Percentiles rank a stretch among this genome's conserved stretches.
phyloP scores from a whole-genome alignment of 1,284 basidiomycete species.

The Bondarzewia mesenterica region DNA sequence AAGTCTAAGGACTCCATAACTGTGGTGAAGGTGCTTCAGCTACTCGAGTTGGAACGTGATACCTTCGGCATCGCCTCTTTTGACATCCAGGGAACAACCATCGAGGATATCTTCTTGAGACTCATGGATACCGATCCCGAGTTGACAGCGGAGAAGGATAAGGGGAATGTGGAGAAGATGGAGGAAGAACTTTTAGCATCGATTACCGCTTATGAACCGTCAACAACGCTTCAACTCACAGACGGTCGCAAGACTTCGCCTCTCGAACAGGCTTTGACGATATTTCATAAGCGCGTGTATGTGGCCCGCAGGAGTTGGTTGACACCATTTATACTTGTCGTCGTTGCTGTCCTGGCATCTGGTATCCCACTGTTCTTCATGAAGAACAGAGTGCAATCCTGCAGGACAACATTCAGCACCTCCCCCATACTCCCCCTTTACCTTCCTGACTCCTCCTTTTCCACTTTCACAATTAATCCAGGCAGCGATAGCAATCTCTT shows the following conservation, averaged over 20 bases:
- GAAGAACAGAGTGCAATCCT: conserved; percentile 39
- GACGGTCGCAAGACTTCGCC: conserved; percentile 44
- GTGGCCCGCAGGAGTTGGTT: conserved; percentile 64
- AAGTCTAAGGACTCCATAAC: conserved; percentile 44
- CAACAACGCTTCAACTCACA: conserved; percentile 30
- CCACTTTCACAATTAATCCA: conserved; percentile 12
- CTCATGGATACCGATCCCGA: conserved; percentile 40
- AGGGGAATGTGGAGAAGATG: not conserved
- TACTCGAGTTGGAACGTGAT: conserved; percentile 39
- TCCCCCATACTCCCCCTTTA: conserved; percentile 36
- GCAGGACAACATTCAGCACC: conserved; percentile 29
- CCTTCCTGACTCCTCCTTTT: conserved; percentile 35
- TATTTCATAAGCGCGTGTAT: conserved; percentile 66
- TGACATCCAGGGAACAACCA: conserved; percentile 64
- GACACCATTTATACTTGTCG: conserved; percentile 48
- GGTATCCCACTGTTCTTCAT: conserved; percentile 64
- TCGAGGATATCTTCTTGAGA: conserved; percentile 75
- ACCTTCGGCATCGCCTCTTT: conserved; percentile 40
- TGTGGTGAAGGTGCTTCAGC: conserved; percentile 48
- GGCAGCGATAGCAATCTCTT: conserved; percentile 21
- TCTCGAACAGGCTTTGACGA: conserved; percentile 54
- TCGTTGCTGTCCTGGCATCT: conserved; percentile 56
- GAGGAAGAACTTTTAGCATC: not conserved
- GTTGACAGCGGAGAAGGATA: conserved; percentile 7
- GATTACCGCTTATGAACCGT: not conserved